Conservation (phyloP, 257 asterid species). For the Solanum dulcamara region DNA sequence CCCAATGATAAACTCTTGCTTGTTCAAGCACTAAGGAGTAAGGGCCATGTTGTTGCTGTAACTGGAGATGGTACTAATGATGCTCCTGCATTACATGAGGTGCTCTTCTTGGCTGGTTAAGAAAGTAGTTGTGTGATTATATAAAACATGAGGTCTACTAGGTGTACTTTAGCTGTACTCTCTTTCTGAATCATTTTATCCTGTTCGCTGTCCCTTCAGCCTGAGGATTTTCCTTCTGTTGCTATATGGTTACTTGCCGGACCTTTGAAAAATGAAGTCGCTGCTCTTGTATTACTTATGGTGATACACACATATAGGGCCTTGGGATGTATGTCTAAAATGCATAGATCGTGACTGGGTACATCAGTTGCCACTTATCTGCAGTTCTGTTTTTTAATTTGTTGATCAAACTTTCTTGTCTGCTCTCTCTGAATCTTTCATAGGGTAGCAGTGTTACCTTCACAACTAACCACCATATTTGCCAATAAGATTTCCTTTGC, state of each 20-base stretch:
- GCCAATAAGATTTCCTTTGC: background rate
- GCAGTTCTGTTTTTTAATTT: background rate
- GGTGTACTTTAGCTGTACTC: background rate
- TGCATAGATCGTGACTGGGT: background rate
- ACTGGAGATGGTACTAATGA: constrained; percentile 99
- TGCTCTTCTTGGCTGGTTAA: constrained; percentile 4
- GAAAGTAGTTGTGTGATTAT: background rate
- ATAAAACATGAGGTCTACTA: background rate
- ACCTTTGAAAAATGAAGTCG: background rate
- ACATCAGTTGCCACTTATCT: background rate
- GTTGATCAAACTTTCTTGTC: background rate
- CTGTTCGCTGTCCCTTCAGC: background rate
- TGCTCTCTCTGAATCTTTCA: background rate
- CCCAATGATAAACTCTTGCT: constrained; percentile 93
- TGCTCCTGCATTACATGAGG: constrained; percentile 99
- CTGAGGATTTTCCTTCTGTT: background rate
- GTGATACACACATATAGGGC: background rate
- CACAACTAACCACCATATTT: background rate
- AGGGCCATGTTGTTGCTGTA: constrained; percentile 91
- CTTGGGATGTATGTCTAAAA: background rate
- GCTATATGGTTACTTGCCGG: background rate
- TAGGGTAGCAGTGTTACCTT: background rate
- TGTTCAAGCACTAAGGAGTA: constrained; percentile 90
- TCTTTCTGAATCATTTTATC: background rate
- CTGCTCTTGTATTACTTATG: background rate